Evolutionary conservation across 257 asterid genomes (phyloP).

Genomic region (Solanum ossicruentum): DNA sequence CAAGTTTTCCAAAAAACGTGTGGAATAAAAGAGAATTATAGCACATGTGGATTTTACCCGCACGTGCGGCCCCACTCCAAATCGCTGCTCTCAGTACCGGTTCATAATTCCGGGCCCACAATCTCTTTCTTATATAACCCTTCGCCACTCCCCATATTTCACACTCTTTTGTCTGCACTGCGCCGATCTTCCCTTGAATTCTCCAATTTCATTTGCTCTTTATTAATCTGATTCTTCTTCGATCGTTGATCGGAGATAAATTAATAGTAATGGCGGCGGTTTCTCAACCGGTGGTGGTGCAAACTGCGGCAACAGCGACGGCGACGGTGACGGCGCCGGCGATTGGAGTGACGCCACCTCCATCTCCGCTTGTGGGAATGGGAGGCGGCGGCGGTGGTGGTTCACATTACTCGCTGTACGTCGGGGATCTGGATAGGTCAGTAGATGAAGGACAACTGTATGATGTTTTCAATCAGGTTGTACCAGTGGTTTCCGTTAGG

Average conservation of each 20-base stretch:
- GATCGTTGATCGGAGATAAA: not conserved
- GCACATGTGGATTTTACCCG: not conserved
- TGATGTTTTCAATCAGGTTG: constrained; percentile 61
- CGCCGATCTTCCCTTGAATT: not conserved
- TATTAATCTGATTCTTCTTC: not conserved
- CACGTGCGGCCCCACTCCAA: not conserved
- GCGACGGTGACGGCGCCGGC: not conserved
- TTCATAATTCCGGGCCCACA: not conserved
- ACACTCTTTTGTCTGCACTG: not conserved
- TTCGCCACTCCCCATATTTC: not conserved
- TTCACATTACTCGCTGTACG: constrained; percentile 45
- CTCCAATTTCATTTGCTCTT: not conserved
- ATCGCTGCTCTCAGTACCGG: not conserved
- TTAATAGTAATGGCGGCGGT: constrained; percentile 1
- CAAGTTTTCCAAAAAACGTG: too few species aligned
- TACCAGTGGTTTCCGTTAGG: constrained; percentile 55
- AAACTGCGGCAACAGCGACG: constrained; percentile 7
- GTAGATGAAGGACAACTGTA: constrained; percentile 55
- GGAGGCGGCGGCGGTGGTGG: not conserved
- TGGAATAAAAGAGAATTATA: not conserved
- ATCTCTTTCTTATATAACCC: not conserved
- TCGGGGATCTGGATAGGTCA: constrained; percentile 60
- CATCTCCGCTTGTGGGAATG: not conserved
- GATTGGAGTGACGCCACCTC: constrained; percentile 14
- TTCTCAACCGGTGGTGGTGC: constrained; percentile 19